Percentiles rank a stretch among this genome's conserved stretches.
These are phyloP conservation scores for Schoenoplectus triqueter DNA, from an alignment of 202 grass and related monocot species.

Conservation along the genomic window DNA sequence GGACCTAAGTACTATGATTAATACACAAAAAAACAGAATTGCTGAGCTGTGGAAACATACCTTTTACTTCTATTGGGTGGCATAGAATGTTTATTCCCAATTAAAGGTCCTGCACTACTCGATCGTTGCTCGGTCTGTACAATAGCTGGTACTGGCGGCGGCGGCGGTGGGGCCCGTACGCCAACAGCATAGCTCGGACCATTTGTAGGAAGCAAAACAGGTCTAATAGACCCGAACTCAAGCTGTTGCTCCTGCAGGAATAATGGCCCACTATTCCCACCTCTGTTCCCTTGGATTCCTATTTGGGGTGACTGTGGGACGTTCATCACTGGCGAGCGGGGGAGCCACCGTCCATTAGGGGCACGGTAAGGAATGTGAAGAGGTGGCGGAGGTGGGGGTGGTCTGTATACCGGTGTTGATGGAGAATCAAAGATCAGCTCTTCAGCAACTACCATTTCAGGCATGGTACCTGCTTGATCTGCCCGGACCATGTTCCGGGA, in stretches of 20 bases:
- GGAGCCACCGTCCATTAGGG: neutral
- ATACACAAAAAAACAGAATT: neutral
- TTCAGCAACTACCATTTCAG: slow-evolving; percentile 3
- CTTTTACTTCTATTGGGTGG: slow-evolving; percentile 7
- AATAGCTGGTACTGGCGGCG: slow-evolving; percentile 22
- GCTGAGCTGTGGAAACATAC: neutral
- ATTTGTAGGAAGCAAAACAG: slow-evolving; percentile 33
- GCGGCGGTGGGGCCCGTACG: neutral
- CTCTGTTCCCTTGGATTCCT: slow-evolving; percentile 43
- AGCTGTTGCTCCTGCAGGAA: slow-evolving; percentile 49
- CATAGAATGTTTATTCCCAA: neutral
- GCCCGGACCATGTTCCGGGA: neutral
- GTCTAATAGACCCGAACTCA: slow-evolving; percentile 59
- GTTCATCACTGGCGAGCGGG: neutral
- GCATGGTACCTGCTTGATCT: neutral
- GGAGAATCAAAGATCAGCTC: neutral
- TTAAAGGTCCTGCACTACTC: neutral
- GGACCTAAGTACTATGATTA: neutral
- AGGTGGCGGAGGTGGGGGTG: slow-evolving; percentile 21
- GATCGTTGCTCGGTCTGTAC: slow-evolving; percentile 18
- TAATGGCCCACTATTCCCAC: slow-evolving; percentile 46
- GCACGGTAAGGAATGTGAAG: neutral
- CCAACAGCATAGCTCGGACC: slow-evolving; percentile 6
- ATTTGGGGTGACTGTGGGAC: slow-evolving; percentile 39
- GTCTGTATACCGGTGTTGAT: neutral